Evolutionary conservation across 441 rosid genomes (phyloP), one percentile per base, ranked within the genome.

Genomic region (Raphanus hybrid): DNA sequence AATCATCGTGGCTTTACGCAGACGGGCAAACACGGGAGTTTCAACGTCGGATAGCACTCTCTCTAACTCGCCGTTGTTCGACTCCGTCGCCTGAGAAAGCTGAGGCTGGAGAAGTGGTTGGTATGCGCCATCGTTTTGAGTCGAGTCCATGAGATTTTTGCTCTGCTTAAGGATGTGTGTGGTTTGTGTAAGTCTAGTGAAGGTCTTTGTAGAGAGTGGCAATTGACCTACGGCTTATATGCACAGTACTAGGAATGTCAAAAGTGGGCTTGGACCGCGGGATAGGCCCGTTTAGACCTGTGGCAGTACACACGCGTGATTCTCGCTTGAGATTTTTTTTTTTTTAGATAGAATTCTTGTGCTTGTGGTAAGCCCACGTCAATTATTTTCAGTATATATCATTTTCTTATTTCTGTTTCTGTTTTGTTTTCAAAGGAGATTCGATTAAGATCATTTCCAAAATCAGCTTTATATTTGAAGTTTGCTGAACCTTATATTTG

Each of bases 31-130:
- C 8, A 76, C 18, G 0, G 86, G 81, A 45, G 74, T 70, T 32
- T 32, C 74, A 0, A 63, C 35, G 75, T 87, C 82, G 29, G 90
- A 76, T 8, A 87, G 77, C 1, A 83, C 74, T 14, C 69, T 52
- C 41, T 87, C 91, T 5, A 89, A 85, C 66, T 76, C 81, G 10
- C 82, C 65, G 82, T 81, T 75, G 23, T 67, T 67, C 12, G 83
- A 83, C 67, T 82, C 85, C 29, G 43, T 7, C 18, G 69, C 1
- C 9, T 68, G 16, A 14, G 75, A 26, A 12, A 48, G 27, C 18
- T 27, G 41, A 50, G 60, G 26, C 57, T 64, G 84, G 65, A 84
- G 79, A 69, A 82, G 77, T 0, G 85, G 83, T 26, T 81, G 61
- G 71, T 26, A 1, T 8, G 15, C 69, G 70, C 48, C 78, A 43